phyloP scores from a whole-genome alignment of 2,329 filamentous ascomycete species.

The Colletotrichum falcatum region DNA sequence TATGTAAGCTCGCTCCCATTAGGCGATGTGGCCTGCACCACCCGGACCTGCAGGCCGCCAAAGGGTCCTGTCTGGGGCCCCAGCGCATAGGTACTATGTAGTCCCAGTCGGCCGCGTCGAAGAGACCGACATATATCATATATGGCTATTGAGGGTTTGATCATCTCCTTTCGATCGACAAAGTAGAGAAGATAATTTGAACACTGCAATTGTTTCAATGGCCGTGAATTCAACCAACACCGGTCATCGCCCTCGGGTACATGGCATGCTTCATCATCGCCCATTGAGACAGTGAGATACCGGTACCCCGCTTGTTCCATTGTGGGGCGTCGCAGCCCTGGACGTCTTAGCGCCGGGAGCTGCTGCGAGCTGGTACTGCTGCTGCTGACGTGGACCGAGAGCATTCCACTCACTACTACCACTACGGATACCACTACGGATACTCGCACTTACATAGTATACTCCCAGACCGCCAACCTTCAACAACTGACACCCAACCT shows the following conservation, averaged over 20 bases:
- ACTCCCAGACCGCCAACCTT: background rate
- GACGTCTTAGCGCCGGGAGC: slow-evolving; percentile 31
- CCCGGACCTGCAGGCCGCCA: slow-evolving; percentile 13
- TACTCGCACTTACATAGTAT: slow-evolving; percentile 19
- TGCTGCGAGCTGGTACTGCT: slow-evolving; percentile 20
- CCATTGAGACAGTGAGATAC: slow-evolving; percentile 1
- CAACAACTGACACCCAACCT: background rate
- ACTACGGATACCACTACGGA: background rate
- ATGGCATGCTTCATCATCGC: background rate
- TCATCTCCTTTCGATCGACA: background rate
- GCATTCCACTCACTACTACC: background rate
- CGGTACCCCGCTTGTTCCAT: slow-evolving; percentile 18
- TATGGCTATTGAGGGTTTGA: too few relatives aligned
- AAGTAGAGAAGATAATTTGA: background rate
- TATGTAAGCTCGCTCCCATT: slow-evolving; percentile 19
- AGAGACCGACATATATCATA: background rate
- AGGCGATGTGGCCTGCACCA: slow-evolving; percentile 27
- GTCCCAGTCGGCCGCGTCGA: background rate
- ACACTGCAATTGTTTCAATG: background rate
- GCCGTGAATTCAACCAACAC: too few relatives aligned
- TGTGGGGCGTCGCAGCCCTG: slow-evolving; percentile 15
- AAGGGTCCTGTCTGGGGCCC: background rate
- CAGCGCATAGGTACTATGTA: background rate
- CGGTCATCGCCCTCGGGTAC: background rate
- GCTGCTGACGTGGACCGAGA: slow-evolving; percentile 5